Evolutionary conservation across 345 rosid genomes (phyloP).

Genomic region (Eucalyptus regnans): DNA sequence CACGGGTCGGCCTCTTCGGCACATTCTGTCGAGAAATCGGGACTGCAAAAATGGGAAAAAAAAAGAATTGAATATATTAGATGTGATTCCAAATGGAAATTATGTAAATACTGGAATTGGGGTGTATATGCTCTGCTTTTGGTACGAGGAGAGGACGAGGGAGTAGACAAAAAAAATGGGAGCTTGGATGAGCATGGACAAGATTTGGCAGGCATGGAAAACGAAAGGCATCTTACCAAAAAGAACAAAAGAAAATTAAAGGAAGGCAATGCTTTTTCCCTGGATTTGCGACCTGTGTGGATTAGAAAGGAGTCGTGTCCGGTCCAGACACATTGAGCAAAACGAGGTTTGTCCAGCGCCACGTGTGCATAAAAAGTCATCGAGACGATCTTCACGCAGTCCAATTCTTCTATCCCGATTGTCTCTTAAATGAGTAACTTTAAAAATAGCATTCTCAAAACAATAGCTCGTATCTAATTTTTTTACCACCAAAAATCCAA

Average conservation of each 20-base stretch:
- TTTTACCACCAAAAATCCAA: fast-evolving
- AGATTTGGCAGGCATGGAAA: neutral
- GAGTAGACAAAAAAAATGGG: neutral
- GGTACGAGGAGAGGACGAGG: neutral
- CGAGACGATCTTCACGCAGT: fast-evolving
- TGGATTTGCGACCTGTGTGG: neutral
- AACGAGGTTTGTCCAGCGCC: neutral
- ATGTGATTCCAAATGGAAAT: neutral
- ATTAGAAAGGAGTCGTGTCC: neutral
- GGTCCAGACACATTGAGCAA: neutral
- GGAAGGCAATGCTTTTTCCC: neutral
- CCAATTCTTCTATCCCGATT: too few relatives aligned
- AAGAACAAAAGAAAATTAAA: neutral
- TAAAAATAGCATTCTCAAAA: fast-evolving
- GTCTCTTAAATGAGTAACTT: too few relatives aligned
- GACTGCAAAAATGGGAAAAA: neutral
- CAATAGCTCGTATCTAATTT: too few relatives aligned
- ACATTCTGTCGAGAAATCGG: neutral
- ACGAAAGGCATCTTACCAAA: neutral
- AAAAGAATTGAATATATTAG: neutral
- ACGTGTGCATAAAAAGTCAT: neutral
- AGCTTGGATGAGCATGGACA: neutral
- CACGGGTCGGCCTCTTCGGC: fast-evolving
- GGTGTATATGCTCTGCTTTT: neutral
- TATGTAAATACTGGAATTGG: neutral